These are phyloP conservation scores for Capronia epimyces DNA, from an alignment of 2,329 filamentous ascomycete species.

Conservation along the genomic window DNA sequence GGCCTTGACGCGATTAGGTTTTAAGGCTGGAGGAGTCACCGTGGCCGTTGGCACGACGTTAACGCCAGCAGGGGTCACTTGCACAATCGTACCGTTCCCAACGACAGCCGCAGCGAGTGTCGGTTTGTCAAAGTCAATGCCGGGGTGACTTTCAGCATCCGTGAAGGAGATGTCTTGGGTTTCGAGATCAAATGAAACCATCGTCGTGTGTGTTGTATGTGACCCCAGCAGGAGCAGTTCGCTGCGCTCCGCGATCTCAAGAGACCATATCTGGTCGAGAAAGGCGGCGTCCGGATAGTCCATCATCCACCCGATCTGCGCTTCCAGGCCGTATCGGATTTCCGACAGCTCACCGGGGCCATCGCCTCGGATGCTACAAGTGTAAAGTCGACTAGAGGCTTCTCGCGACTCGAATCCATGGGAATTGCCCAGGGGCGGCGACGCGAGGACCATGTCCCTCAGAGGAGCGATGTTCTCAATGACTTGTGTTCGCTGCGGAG, in stretches of 20 bases:
- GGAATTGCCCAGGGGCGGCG: conserved; percentile 3
- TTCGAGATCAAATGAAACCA: conserved; percentile 37
- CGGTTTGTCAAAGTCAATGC: conserved; percentile 39
- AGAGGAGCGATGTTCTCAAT: conserved; percentile 59
- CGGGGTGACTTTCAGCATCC: conserved; percentile 35
- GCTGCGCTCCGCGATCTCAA: conserved; percentile 34
- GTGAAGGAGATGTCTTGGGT: conserved; percentile 38
- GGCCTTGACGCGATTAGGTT: neutral
- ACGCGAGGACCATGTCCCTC: conserved; percentile 38
- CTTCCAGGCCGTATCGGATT: conserved; percentile 64
- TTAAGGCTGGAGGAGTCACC: neutral
- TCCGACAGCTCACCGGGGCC: conserved; percentile 60
- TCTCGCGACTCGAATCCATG: conserved; percentile 2
- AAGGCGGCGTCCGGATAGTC: conserved; percentile 38
- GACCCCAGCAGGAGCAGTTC: conserved; percentile 40
- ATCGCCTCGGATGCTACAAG: conserved; percentile 30
- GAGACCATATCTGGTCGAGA: conserved; percentile 42
- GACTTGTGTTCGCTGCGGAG: conserved; percentile 51
- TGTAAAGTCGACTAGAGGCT: conserved; percentile 14
- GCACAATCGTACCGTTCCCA: conserved; percentile 35
- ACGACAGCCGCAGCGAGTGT: conserved; percentile 43
- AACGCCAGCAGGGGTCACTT: conserved; percentile 35
- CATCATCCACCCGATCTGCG: conserved; percentile 52
- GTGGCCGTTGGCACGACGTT: conserved; percentile 5
- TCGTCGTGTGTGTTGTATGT: conserved; percentile 38